Evolutionary conservation across 2,329 filamentous ascomycete species (phyloP).

Genomic region (Scopulariopsis brevicaulis): DNA sequence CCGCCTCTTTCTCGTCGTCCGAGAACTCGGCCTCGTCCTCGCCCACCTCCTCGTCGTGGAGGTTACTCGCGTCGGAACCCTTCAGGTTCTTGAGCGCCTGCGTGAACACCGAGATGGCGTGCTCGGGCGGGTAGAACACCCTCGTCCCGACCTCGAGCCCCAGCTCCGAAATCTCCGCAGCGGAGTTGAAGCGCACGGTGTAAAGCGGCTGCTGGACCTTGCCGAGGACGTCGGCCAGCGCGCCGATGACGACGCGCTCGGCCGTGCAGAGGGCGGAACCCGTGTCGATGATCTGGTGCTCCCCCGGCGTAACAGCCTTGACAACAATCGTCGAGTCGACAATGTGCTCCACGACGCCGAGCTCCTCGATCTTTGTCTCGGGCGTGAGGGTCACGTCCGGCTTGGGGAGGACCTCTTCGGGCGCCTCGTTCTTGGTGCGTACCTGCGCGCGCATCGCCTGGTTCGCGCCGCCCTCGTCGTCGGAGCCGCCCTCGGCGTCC

Average conservation of each 20-base stretch:
- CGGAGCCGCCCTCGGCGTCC: conserved; percentile 68
- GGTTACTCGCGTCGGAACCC: conserved; percentile 87
- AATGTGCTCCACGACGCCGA: conserved; percentile 66
- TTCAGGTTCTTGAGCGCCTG: conserved; percentile 68
- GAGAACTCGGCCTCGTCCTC: conserved; percentile 91
- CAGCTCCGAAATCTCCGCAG: conserved; percentile 54
- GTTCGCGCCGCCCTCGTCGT: conserved; percentile 54
- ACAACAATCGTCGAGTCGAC: conserved; percentile 73
- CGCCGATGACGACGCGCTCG: conserved; percentile 67
- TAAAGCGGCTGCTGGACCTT: conserved; percentile 80
- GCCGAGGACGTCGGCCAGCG: conserved; percentile 76
- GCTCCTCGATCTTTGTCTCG: conserved; percentile 63
- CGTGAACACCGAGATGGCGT: conserved; percentile 80
- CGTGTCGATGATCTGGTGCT: conserved; percentile 74
- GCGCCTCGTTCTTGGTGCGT: conserved; percentile 72
- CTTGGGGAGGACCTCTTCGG: conserved; percentile 53
- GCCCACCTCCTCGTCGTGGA: conserved; percentile 82
- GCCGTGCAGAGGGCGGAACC: conserved; percentile 74
- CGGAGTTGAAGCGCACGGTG: conserved; percentile 62
- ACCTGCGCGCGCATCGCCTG: conserved; percentile 35
- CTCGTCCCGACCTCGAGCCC: conserved; percentile 58
- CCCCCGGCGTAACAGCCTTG: conserved; percentile 66
- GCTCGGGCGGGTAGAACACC: conserved; percentile 66
- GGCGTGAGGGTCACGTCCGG: conserved; percentile 69
- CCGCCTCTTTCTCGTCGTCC: conserved; percentile 88